Evolutionary conservation across 139 green algal genomes (phyloP).

Genomic region (Chlamydomonas applanata): DNA sequence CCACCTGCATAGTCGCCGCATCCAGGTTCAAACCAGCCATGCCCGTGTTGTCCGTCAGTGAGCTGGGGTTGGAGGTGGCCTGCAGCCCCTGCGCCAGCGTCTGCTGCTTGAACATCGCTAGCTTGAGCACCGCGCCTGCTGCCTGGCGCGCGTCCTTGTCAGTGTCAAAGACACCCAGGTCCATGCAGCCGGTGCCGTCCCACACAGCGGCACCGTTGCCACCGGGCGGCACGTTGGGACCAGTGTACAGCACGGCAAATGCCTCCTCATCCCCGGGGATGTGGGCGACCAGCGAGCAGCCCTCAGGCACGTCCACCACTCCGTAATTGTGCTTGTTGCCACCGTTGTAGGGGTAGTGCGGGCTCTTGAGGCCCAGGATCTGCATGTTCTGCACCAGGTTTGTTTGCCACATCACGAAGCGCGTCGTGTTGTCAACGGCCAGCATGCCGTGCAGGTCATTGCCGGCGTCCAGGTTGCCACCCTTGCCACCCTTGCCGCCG

Average conservation of each 20-base stretch:
- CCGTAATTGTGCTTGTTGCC: slow-evolving; percentile 7
- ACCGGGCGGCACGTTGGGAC: not conserved
- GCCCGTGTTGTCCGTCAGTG: no score
- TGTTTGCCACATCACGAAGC: no score
- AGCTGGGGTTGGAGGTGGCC: no score
- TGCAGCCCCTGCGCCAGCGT: not conserved
- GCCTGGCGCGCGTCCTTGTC: slow-evolving; percentile 17
- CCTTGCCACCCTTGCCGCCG: not conserved
- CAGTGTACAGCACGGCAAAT: slow-evolving; percentile 14
- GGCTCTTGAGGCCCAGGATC: not conserved
- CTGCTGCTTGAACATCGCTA: slow-evolving; percentile 10
- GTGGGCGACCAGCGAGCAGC: slow-evolving; percentile 10
- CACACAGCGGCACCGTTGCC: slow-evolving; percentile 3
- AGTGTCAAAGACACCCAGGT: slow-evolving; percentile 16
- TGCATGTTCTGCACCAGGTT: no score
- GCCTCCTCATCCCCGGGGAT: slow-evolving; percentile 16
- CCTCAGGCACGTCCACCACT: slow-evolving; percentile 16
- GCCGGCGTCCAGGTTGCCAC: not conserved
- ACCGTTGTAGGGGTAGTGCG: slow-evolving; percentile 14
- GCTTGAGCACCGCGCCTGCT: slow-evolving; percentile 8
- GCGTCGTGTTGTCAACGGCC: not conserved
- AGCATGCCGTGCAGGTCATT: not conserved
- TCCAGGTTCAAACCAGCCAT: no score
- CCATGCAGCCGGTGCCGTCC: slow-evolving; percentile 6
- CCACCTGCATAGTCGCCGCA: no score